Base-by-base conservation (phyloP, 495 filamentous ascomycete genomes). In the Cercophora samala region DNA sequence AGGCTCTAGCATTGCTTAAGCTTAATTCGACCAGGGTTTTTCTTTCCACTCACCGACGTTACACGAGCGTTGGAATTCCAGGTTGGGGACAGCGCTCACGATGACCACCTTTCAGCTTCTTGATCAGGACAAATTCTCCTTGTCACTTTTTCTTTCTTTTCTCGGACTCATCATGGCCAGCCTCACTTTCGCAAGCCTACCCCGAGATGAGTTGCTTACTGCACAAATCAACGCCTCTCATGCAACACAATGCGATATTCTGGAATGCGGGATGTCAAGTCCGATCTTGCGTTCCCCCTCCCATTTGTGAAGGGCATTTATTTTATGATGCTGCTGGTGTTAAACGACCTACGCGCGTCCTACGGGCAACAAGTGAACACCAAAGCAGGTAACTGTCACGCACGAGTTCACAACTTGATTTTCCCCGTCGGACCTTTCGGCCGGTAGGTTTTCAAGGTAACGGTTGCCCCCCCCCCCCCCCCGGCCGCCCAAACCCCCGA, bases 1-100 rank as follows among this genome's bases (percentile, higher is more conserved):
- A 21, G 53, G 53, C 53, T 23, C 53, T 56, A 56, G 53, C 53
- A 18, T 25, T 29, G 64, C 58, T 66, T 66, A 66, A 66, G 64
- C 64, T 66, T 66, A 66, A 66, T 9, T 61, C 21, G 55, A 21
- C 53, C 26, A 58, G 37, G 37, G n/a, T 18, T 13, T 56, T 56
- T 56, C 3, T 19, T 19, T 65, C 63, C 52, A 54, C 21, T 65
- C 53, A 58, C 56, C 51, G 21, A 51, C 8, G 22, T 19, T 24
- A 61, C 60, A 26, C 37, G 32, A 37, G n/a, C 19, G 60, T 17
- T 24, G 26, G 23, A n/a, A 18, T 60, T 18, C 29, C 8, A n/a
- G n/a, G n/a, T 32, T 8, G 4, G 29, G 4, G 29, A 3, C 29
- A 32, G 29, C 29, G 29, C 29, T 32, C 29, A 32, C 29, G 29